Percentiles rank a stretch among this genome's conserved stretches.
phyloP scores from a whole-genome alignment of 2,329 filamentous ascomycete species.

The Fusarium pilosicola region DNA sequence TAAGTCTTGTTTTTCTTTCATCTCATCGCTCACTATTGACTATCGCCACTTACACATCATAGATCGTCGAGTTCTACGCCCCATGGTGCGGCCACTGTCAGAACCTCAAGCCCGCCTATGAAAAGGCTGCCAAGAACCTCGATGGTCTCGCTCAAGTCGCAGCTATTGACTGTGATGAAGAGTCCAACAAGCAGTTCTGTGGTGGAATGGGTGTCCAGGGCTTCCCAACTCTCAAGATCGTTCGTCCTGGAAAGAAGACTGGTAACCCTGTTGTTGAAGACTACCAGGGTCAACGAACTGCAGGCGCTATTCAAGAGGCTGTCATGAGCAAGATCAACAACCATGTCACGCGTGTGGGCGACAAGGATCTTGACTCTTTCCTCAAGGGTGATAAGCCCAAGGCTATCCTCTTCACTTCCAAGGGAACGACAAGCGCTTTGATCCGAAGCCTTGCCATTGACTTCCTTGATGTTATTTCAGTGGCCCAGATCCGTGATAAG shows the following conservation, averaged over 20 bases:
- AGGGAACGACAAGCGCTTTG: slow-evolving; percentile 85
- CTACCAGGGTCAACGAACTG: slow-evolving; percentile 84
- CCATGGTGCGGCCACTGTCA: slow-evolving; percentile 98
- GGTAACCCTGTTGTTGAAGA: slow-evolving; percentile 87
- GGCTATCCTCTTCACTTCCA: slow-evolving; percentile 92
- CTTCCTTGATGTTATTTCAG: slow-evolving; percentile 80
- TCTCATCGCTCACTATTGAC: neutral
- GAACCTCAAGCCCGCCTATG: slow-evolving; percentile 94
- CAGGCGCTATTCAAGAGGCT: slow-evolving; percentile 88
- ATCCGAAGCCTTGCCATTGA: slow-evolving; percentile 89
- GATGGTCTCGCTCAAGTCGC: slow-evolving; percentile 94
- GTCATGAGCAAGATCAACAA: slow-evolving; percentile 91
- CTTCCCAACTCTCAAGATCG: slow-evolving; percentile 95
- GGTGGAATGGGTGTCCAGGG: slow-evolving; percentile 87
- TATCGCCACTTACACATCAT: slow-evolving; percentile 4
- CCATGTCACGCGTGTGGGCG: slow-evolving; percentile 82
- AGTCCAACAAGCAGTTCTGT: slow-evolving; percentile 89
- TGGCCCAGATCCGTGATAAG: slow-evolving; percentile 87
- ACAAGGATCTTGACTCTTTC: slow-evolving; percentile 82
- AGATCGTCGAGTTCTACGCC: slow-evolving; percentile 88
- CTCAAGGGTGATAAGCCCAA: slow-evolving; percentile 79
- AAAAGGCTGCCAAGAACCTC: slow-evolving; percentile 90
- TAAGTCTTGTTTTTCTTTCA: slow-evolving; percentile 57
- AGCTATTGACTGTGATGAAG: slow-evolving; percentile 94
- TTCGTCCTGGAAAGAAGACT: slow-evolving; percentile 82